A percentile compares a stretch with the other conserved stretches of the same genome.
These are phyloP conservation scores for Diplogelasinospora grovesii DNA, from an alignment of 495 filamentous ascomycete genomes.

Conservation along the genomic window DNA sequence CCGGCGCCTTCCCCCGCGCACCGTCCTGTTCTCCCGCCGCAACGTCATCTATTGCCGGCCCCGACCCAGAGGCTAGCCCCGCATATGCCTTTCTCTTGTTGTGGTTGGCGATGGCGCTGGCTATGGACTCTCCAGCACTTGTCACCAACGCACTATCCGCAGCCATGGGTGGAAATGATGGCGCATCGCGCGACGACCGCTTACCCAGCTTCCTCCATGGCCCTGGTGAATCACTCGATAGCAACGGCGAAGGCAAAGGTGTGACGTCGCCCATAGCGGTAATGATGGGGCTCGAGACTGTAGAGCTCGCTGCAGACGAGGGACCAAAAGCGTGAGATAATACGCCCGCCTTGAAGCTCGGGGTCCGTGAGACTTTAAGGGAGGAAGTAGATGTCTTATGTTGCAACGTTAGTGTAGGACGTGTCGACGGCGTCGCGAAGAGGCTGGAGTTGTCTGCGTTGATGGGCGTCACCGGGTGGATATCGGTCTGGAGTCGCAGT, in stretches of 20 bases:
- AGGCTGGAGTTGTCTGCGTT: constrained; percentile 17
- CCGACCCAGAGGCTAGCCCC: constrained; percentile 32
- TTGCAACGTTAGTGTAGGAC: constrained; percentile 23
- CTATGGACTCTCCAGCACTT: constrained; percentile 45
- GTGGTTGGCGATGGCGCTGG: constrained; percentile 39
- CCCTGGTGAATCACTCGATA: constrained; percentile 63
- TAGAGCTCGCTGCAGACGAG: constrained; percentile 36
- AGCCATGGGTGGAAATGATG: constrained; percentile 25
- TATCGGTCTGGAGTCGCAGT: constrained; percentile 32
- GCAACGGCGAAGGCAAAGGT: constrained; percentile 82
- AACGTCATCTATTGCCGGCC: constrained; percentile 18
- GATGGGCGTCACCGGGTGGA: constrained; percentile 19
- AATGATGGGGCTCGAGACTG: constrained; percentile 55
- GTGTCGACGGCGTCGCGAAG: constrained; percentile 20
- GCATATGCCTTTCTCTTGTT: constrained; percentile 47
- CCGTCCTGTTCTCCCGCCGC: constrained; percentile 33
- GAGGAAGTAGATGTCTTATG: constrained; percentile 36
- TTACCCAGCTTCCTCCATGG: constrained; percentile 54
- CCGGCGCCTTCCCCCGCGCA: constrained; percentile 25
- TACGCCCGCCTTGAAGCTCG: constrained; percentile 38
- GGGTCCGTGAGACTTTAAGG: constrained; percentile 38
- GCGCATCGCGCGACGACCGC: constrained; percentile 29
- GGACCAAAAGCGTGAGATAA: constrained; percentile 27
- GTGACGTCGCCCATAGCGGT: constrained; percentile 85
- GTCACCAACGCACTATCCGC: constrained; percentile 38